Conservation (phyloP, 2,329 filamentous ascomycete genomes). For the Colletotrichum australisinense region DNA sequence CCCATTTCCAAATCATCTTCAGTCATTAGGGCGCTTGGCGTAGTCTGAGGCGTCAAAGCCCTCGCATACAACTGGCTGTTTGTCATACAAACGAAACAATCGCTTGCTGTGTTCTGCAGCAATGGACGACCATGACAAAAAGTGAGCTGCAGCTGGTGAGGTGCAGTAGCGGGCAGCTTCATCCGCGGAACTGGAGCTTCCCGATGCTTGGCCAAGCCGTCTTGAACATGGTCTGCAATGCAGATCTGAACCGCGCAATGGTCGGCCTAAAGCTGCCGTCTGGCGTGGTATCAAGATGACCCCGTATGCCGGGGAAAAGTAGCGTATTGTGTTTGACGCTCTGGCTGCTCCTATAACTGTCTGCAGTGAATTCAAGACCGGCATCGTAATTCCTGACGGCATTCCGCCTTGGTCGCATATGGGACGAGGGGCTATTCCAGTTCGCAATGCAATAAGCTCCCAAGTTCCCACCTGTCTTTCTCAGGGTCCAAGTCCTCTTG, state of each 20-base stretch:
- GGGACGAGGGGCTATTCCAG: not conserved
- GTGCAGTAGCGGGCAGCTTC: not conserved
- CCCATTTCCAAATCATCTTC: not conserved
- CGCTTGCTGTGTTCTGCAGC: not conserved
- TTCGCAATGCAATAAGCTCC: conserved; percentile 1
- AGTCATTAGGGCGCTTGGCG: conserved; percentile 4
- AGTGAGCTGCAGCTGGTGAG: not conserved
- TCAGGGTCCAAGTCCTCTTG: conserved; percentile 19
- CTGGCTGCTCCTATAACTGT: not conserved
- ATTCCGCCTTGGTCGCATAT: not conserved
- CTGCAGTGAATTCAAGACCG: not conserved
- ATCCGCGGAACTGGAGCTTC: conserved; percentile 5
- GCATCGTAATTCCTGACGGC: not conserved
- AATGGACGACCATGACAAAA: not conserved
- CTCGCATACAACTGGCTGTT: not conserved
- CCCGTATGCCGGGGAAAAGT: not conserved
- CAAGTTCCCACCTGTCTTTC: conserved; percentile 6
- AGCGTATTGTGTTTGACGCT: not conserved
- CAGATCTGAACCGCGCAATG: not conserved
- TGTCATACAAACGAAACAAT: conserved; percentile 6
- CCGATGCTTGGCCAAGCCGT: conserved; percentile 12
- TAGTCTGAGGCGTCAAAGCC: conserved; percentile 3
- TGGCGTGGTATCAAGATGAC: not conserved
- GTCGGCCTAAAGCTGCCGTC: not conserved
- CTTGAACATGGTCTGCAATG: not conserved